phyloP scores from a whole-genome alignment of 1,284 basidiomycete genomes.

The Schizophyllum commune region DNA sequence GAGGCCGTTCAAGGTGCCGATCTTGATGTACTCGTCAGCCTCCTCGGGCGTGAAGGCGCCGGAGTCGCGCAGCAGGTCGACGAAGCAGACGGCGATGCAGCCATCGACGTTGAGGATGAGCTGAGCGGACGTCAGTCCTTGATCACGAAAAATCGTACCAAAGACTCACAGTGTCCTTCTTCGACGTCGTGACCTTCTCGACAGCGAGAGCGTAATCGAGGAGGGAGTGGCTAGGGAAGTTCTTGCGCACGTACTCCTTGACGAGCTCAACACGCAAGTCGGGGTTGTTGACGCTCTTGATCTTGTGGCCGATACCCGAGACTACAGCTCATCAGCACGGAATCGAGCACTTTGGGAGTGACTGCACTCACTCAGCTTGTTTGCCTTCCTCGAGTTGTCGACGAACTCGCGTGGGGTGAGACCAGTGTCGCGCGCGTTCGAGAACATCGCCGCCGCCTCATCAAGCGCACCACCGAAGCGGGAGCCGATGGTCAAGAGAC shows the following conservation, averaged over 20 bases:
- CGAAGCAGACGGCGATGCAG: conserved; percentile 97
- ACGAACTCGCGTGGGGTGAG: conserved; percentile 97
- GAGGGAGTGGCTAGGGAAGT: conserved; percentile 90
- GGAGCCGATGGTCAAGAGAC: conserved; percentile 95
- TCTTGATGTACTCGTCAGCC: conserved; percentile 94
- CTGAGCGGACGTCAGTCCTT: conserved; percentile 19
- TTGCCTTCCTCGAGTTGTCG: conserved; percentile 90
- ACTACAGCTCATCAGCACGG: conserved; percentile 35
- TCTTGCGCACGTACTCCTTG: conserved; percentile 92
- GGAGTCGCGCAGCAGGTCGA: conserved; percentile 87
- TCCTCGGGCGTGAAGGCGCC: conserved; percentile 96
- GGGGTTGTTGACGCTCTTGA: conserved; percentile 98
- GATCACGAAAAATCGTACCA: conserved; percentile 11
- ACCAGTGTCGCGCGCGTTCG: conserved; percentile 82
- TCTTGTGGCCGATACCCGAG: conserved; percentile 99
- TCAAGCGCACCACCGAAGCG: conserved; percentile 99
- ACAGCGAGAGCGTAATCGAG: conserved; percentile 99
- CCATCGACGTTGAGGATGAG: conserved; percentile 96
- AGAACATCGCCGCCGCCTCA: conserved; percentile 96
- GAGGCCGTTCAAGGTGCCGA: conserved; percentile 33
- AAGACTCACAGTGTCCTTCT: conserved; percentile 85
- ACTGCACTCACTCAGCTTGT: conserved; percentile 80
- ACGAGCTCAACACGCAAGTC: conserved; percentile 96
- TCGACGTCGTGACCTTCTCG: conserved; percentile 95
- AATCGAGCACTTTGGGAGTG: not conserved